A percentile compares a stretch with the other conserved stretches of the same genome.
Conservation (phyloP, 2,329 filamentous ascomycete genomes). For the Ascochyta lentis region DNA sequence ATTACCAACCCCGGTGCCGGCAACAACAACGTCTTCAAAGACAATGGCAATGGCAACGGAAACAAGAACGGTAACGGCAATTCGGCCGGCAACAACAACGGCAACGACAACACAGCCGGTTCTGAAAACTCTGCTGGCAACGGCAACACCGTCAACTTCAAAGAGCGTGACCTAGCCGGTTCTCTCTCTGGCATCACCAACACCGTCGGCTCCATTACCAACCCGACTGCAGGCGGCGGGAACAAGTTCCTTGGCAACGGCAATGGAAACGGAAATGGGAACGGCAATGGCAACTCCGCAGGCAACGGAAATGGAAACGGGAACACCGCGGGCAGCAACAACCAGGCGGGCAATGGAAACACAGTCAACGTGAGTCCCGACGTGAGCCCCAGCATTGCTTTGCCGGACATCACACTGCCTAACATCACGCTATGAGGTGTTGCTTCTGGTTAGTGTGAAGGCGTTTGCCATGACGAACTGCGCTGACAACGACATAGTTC, state of each 20-base stretch:
- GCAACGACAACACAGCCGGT: constrained; percentile 1
- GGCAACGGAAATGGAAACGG: constrained; percentile 18
- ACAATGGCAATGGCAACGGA: no score
- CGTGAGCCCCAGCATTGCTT: constrained; percentile 7
- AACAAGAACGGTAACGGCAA: neutral
- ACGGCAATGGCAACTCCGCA: constrained; percentile 7
- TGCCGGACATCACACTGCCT: constrained; percentile 7
- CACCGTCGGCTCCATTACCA: constrained; percentile 17
- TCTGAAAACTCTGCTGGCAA: no score
- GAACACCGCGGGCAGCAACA: constrained; percentile 13
- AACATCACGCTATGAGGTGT: constrained; percentile 2
- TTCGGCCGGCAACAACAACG: constrained; percentile 4
- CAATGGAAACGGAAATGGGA: constrained; percentile 9
- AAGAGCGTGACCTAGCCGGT: neutral
- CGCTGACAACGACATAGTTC: neutral
- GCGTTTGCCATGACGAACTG: neutral
- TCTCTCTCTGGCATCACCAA: constrained; percentile 2
- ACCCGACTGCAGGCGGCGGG: constrained; percentile 9
- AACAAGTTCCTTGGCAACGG: constrained; percentile 14
- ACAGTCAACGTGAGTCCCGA: constrained; percentile 18
- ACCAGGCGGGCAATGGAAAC: constrained; percentile 20
- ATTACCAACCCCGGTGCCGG: no score
- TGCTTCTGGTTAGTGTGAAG: constrained; percentile 5
- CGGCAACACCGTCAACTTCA: neutral
- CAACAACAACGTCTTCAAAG: no score